A percentile compares a stretch with the other conserved stretches of the same genome.
These are phyloP conservation scores for Clonostachys solani DNA, from an alignment of 2,329 filamentous ascomycete species.

Conservation along the genomic window DNA sequence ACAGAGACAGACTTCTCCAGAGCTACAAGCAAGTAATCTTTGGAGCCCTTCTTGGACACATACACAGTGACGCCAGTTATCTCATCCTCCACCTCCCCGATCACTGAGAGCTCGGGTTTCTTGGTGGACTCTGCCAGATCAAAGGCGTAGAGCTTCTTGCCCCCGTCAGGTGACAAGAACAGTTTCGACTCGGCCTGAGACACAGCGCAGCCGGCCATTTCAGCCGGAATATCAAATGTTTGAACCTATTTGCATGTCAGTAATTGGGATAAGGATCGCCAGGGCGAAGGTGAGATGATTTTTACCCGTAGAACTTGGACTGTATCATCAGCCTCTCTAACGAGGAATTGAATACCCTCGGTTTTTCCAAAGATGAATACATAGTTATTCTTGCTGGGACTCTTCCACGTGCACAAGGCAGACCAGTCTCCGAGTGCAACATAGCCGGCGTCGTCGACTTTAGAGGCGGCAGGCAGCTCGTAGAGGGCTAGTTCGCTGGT, in stretches of 20 bases:
- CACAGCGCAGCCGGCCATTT: slow-evolving; percentile 36
- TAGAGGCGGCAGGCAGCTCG: slow-evolving; percentile 21
- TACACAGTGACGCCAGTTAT: slow-evolving; percentile 38
- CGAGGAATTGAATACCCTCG: slow-evolving; percentile 28
- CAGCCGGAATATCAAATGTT: slow-evolving; percentile 32
- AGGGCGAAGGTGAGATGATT: too few species aligned
- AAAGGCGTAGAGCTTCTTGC: slow-evolving; percentile 29
- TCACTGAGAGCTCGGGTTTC: slow-evolving; percentile 23
- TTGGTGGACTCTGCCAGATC: slow-evolving; percentile 28
- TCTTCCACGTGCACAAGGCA: slow-evolving; percentile 38
- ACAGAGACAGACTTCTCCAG: slow-evolving; percentile 28
- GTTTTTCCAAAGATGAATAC: slow-evolving; percentile 40
- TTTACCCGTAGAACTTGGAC: slow-evolving; percentile 30
- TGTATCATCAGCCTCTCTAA: slow-evolving; percentile 17
- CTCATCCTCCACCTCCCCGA: slow-evolving; percentile 27
- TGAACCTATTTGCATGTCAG: slow-evolving; percentile 22
- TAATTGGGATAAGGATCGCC: neutral
- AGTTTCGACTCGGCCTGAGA: slow-evolving; percentile 26
- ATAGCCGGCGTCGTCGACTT: slow-evolving; percentile 21
- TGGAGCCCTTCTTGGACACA: slow-evolving; percentile 14
- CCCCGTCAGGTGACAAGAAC: slow-evolving; percentile 33
- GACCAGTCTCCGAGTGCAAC: slow-evolving; percentile 40
- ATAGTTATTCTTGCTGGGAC: slow-evolving; percentile 32
- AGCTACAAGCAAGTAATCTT: slow-evolving; percentile 35
- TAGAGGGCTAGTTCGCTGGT: slow-evolving; percentile 36